Conservation (phyloP, 306 rosid species). For the Dryas octopetala region DNA sequence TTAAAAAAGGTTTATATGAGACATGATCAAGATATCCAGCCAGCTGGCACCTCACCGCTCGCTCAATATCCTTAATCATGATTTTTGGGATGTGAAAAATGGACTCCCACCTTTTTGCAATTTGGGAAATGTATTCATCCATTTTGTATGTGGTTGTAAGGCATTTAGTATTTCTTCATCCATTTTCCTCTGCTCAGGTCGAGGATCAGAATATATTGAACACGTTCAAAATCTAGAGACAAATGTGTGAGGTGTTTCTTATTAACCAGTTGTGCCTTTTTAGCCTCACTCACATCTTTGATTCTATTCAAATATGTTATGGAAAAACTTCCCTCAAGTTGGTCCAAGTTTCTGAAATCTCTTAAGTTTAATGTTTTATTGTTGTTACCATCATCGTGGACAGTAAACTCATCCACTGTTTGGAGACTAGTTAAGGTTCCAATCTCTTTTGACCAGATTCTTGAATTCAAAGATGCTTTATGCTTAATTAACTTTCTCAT, state of each 20-base stretch:
- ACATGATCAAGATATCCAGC: no score
- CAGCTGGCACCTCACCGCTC: no score
- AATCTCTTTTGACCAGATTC: accelerated
- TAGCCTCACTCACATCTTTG: background rate
- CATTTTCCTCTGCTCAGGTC: background rate
- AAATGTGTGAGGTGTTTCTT: background rate
- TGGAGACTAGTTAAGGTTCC: background rate
- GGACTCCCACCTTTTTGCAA: no score
- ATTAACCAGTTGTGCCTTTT: background rate
- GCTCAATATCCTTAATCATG: no score
- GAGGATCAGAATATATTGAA: background rate
- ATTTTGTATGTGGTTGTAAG: slow-evolving; percentile 7
- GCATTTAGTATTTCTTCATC: background rate
- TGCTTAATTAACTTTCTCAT: background rate
- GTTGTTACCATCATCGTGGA: background rate
- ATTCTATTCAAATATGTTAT: background rate
- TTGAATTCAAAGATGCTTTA: background rate
- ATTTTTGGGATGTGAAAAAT: no score
- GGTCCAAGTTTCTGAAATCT: background rate
- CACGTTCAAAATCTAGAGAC: background rate
- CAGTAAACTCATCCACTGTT: background rate
- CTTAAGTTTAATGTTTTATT: background rate
- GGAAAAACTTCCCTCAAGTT: background rate
- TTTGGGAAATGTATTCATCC: no score
- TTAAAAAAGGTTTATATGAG: no score